Evolutionary conservation across 192 early-diverging fungal genomes (phyloP), one percentile per base, ranked within the genome.

Genomic region (Geranomyces variabilis): DNA sequence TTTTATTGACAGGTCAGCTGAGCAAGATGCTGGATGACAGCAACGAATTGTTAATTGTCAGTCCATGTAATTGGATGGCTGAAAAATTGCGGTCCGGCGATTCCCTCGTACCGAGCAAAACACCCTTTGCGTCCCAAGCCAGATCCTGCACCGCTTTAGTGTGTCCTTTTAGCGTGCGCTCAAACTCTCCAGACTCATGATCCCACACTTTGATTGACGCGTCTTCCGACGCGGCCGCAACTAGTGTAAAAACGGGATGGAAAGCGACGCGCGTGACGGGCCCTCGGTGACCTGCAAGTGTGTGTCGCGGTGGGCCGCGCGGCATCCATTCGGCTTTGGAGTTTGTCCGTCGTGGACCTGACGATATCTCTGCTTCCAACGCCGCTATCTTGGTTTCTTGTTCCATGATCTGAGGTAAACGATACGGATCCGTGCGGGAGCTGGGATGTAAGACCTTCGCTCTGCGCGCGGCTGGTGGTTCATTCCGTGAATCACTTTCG

Each of bases 141-240:
- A 98, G 62, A 86, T 92, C 92, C 73, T 93, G 91, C n/a, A 98
- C 94, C 14, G 94, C 83, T 69, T 96, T 95, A 0, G 96, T 98
- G 74, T 98, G 96, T 45, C 96, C 95, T 73, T 96, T 96, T 7
- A 98, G 79, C 0, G 96, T 94, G 36, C 91, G 79, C 77, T 97
- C 96, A 80, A 92, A 96, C 47, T 92, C 91, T 46, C 93, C 95
- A 14, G 94, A 88, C 75, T 98, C 96, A 56, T 90, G 89, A 82
- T 98, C 96, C 91, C 91, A 98, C 36, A 97, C 88, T 70, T 93
- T 93, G 61, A 97, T 90, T 0, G 94, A 90, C 51, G 93, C 90
- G 67, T 98, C 96, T 73, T 98, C 96, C 15, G 90, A 90, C 17
- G 93, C 92, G 3, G 96, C 88, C 0, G 92, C 94, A n/a, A 96